Base-by-base conservation (phyloP, 2,329 filamentous ascomycete species). In the Pseudopithomyces maydicus region DNA sequence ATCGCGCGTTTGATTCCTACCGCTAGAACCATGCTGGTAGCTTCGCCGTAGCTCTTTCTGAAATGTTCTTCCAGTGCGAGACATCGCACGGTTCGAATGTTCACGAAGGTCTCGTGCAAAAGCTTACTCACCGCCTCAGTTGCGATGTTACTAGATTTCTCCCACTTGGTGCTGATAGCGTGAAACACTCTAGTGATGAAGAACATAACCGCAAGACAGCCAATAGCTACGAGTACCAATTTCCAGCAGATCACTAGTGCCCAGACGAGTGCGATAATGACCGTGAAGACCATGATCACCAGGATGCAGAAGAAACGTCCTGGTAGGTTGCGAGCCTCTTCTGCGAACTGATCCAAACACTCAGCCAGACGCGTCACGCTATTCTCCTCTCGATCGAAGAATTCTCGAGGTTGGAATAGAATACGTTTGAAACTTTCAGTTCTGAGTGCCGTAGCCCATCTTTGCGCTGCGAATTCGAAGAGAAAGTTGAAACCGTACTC, bases 291-390 rank as follows among this genome's bases (percentile, higher is more conserved):
- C 3, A 90, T 87, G 10, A 89, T 85, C 14, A 93, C 80, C 0
- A 89, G 74, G 52, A 90, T 85, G 1, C 90, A 89, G 0, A 88
- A 82, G 68, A 97, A 96, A 1, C 90, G 85, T 1, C 90, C 90
- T 0, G 96, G 82, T 0, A 98, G 79, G 64, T 91, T 92, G 8
- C 90, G 85, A 85, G 95, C 93, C 70, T 97, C 92, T 71, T 98
- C 92, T 0, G 89, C 90, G 66, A 91, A 90, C 15, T 89, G 85
- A 67, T 96, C 91, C 0, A 98, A 82, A 43, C 84, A 89, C 58
- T 91, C 87, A 0, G 83, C 86, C 41, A 98, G 81, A 1, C 82
- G 81, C 0, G 81, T 80, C 0, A 89, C 79, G 0, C 83, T 85
- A 72, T 95, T 90, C 33, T 81, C 80, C 1, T 88, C 81, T 48